These are phyloP conservation scores for Eucalyptus tenuipes DNA, from an alignment of 345 rosid genomes.

Conservation along the genomic window DNA sequence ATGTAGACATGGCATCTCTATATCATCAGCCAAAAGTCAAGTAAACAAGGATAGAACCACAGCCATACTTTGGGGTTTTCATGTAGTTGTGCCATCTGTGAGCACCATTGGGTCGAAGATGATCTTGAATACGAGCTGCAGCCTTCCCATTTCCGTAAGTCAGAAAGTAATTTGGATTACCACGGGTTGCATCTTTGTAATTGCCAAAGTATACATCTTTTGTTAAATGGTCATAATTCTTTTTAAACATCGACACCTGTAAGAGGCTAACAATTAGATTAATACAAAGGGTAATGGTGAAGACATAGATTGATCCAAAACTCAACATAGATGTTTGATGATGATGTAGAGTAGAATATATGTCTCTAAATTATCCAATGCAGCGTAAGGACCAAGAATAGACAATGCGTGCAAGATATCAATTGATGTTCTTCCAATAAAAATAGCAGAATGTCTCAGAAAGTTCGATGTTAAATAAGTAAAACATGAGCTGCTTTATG, in stretches of 20 bases:
- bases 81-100: constrained; percentile 98
- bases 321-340: background rate
- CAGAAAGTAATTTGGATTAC: constrained; percentile 83
- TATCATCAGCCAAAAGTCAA: background rate
- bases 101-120: constrained; percentile 98
- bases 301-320: background rate
- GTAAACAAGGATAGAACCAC: background rate
- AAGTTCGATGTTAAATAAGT: background rate
- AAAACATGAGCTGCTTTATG: background rate
- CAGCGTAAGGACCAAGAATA: background rate
- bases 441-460: background rate
- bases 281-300: background rate
- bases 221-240: constrained; percentile 83
- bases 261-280: background rate
- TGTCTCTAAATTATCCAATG: background rate
- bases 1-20: background rate
- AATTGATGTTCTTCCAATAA: background rate
- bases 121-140: constrained; percentile 84
- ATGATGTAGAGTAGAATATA: background rate
- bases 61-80: constrained; percentile 53
- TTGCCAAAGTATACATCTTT: constrained; percentile 81
- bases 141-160: constrained; percentile 98
- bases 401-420: background rate
- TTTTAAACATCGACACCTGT: constrained; percentile 94
- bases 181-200: constrained; percentile 77